Evolutionary conservation across 768 basidiomycete genomes (phyloP), one percentile per base, ranked within the genome.

Genomic region (Dentipellis sp.): DNA sequence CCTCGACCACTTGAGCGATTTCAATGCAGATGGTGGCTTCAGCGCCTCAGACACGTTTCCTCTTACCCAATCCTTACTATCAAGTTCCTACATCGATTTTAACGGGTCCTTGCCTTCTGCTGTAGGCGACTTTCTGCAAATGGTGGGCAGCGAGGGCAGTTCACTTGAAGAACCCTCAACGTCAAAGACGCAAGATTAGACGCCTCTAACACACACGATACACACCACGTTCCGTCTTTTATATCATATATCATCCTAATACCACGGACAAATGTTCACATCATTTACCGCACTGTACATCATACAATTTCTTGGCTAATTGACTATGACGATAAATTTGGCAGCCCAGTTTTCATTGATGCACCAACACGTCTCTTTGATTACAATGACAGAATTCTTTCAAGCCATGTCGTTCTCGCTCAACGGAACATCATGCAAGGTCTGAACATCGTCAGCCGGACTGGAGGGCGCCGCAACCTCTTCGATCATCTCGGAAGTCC

Each of bases 61-160:
- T 9, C n/a, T 45, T 19, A 45, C 42, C n/a, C 42, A 45, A 7
- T 45, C 42, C 8, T 45, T 19, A 8, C 42, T 45, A 2, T 19
- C 42, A 50, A 35, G 37, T 23, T 40, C 53, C 4, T 53, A 46
- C 21, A 12, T 53, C 9, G 38, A 53, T 14, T 11, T 53, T 7
- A 38, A 12, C 4, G 37, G 53, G n/a, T 53, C 53, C 8, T 35
- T 53, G 14, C 53, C 53, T 10, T 53, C 53, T 53, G 53, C 53
- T 16, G 21, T 53, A 1, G 53, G 53, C 22, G 53, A 53, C 40
- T 53, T 53, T 23, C 22, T 53, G 39, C 21, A 53, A 10, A 53
- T 53, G 53, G 52, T 35, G 14, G 22, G 29, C 34, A 36, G 29
- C 34, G 21, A 52, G 19, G 22, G 35, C 11, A 42, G 22, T 17